Evolutionary conservation across 2,329 filamentous ascomycete genomes (phyloP), one percentile per base, ranked within the genome.

Genomic region (Phialocephala subalpina): DNA sequence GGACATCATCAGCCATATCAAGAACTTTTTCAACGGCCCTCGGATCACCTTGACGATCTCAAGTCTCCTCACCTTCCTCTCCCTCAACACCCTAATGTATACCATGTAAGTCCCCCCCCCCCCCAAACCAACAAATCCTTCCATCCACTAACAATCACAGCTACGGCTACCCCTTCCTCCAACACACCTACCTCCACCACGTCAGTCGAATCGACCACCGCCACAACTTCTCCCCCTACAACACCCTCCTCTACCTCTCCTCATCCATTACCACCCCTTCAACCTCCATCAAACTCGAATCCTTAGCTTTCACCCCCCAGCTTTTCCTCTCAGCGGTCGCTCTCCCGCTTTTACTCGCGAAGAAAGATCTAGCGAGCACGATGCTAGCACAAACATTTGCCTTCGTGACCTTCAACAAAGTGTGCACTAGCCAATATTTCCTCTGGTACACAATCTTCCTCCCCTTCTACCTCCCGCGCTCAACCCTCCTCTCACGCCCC

Each of bases 341-440:
- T 5, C 90, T 98, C 52, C 91, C 93, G 0, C 76, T 97, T 1
- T 83, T 85, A 1, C 81, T 97, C 22, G 92, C 93, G 18, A 97
- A 95, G 77, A 91, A 88, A 73, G 90, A 96, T 73, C 85, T 99
- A 0, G 85, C 94, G 0, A 87, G 89, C 0, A 90, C 92, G 5
- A 94, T 98, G 92, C 86, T 98, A 68, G 93, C 93, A 3, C 96
- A 99, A 80, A 98, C 96, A 0, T 97, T 97, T 80, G 93, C 95
- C 0, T 99, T 99, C 79, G 96, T 98, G 3, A 90, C 94, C 0
- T 98, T 98, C 73, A 99, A 99, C 82, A 99, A 99, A 82, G 96
- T 99, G 68, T 98, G 95, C 84, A 99, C 96, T 2, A 97, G 94
- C 75, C 95, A 98, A 93, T 99, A 99, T 78, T 99, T 99, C 78